Conservation (phyloP, 2,329 filamentous ascomycete species). For the Fusarium sp. region DNA sequence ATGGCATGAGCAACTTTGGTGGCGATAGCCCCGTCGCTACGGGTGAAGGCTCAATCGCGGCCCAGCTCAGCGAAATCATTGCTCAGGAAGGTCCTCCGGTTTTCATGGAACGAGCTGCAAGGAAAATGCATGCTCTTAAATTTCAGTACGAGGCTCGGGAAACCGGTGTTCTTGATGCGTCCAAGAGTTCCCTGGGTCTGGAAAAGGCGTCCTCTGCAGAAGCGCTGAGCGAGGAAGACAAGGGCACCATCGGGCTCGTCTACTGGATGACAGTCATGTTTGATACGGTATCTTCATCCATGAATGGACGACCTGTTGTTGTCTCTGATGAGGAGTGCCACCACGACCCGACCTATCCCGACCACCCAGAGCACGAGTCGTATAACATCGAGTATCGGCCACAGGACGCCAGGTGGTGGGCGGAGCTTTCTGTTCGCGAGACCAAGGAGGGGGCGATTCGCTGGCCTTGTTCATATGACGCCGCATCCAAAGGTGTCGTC, state of each 20-base stretch:
- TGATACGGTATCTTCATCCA: constrained; percentile 65
- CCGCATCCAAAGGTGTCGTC: constrained; percentile 58
- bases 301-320: constrained; percentile 53
- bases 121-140: constrained; percentile 53
- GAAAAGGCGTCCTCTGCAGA: constrained; percentile 38
- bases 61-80: constrained; percentile 47
- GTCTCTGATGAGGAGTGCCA: constrained; percentile 54
- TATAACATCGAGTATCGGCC: constrained; percentile 35
- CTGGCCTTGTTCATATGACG: constrained; percentile 65
- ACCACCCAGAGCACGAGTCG: constrained; percentile 32
- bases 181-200: constrained; percentile 40
- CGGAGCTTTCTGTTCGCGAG: constrained; percentile 49
- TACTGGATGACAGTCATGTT: constrained; percentile 70
- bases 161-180: constrained; percentile 39
- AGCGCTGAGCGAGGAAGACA: constrained; percentile 45
- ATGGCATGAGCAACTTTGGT: constrained; percentile 29
- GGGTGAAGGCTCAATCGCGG: constrained; percentile 40
- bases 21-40: constrained; percentile 33
- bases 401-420: constrained; percentile 46
- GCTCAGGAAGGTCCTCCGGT: constrained; percentile 43
- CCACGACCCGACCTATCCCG: constrained; percentile 46
- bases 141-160: constrained; percentile 46
- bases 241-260: constrained; percentile 61
- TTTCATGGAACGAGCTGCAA: constrained; percentile 50
- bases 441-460: constrained; percentile 44